Evolutionary conservation across 768 basidiomycete genomes (phyloP).

Genomic region (Rhodocollybia butyracea): DNA sequence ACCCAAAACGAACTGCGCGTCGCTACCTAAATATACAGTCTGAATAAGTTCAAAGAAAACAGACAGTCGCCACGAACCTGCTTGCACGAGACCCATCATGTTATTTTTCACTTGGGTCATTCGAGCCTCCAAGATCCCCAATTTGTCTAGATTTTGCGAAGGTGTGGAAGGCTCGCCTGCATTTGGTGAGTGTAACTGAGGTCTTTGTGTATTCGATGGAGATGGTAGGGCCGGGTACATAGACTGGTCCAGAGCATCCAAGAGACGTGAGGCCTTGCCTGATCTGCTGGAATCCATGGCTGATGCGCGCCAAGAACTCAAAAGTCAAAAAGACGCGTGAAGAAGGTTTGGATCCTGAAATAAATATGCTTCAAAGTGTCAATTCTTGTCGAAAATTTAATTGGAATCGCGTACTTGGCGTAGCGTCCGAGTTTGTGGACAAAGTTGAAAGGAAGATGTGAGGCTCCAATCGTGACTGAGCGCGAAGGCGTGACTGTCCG

Average conservation of each 20-base stretch:
- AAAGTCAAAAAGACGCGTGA: neutral
- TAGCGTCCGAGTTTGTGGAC: too few species aligned
- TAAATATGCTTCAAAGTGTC: neutral
- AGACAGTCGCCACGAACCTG: neutral
- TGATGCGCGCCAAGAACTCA: neutral
- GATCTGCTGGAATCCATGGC: neutral
- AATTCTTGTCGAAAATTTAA: too few species aligned
- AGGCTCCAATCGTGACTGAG: too few species aligned
- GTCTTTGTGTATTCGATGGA: neutral
- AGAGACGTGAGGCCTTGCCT: conserved; percentile 15
- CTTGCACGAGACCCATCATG: neutral
- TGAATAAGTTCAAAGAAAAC: neutral
- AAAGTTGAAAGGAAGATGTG: neutral
- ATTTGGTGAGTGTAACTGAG: conserved; percentile 8
- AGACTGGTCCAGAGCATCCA: conserved; percentile 28
- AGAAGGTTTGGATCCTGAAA: neutral
- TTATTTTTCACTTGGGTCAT: neutral
- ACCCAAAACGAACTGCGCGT: conserved; percentile 19
- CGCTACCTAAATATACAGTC: neutral
- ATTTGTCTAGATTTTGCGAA: neutral
- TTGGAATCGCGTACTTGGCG: too few species aligned
- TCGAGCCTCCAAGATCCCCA: neutral
- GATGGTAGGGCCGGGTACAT: conserved; percentile 11
- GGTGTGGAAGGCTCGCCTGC: conserved; percentile 5
- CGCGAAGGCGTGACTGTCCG: too few species aligned